Base-by-base conservation (phyloP, 2,329 filamentous ascomycete genomes). In the Trichoderma asperellum region DNA sequence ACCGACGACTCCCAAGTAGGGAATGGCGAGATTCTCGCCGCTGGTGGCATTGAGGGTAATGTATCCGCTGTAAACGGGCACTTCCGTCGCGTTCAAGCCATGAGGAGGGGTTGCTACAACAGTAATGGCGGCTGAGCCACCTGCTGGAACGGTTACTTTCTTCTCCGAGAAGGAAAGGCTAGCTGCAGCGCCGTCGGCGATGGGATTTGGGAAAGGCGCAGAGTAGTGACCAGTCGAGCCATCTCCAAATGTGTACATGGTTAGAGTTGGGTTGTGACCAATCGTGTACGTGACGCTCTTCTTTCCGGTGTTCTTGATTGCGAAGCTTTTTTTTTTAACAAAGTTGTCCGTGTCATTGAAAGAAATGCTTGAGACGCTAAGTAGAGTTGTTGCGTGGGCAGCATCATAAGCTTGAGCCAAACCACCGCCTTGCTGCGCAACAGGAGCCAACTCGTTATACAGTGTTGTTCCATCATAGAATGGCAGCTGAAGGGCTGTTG, bases 281-380 rank as follows among this genome's bases (percentile, higher is more conserved):
- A 91, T 78, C 4, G 80, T 79, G 77, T 88, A 89, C 69, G 83
- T 84, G 57, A 88, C 76, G 0, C 80, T 76, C 24, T 81, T 78
- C 12, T 77, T 77, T 56, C 85, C 86, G 5, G 80, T 80, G 79
- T 91, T 91, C 73, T 77, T 81, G 72, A 91, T 81, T 49, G 81
- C 83, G 74, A 91, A 88, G 71, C 83, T 83, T 55, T 83, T 79
- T 2, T 79, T 80, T 12, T 80, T 76, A 55, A 76, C 76, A 71
- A 88, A 84, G 79, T 90, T 75, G 71, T 86, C 85, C 0, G 88
- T 88, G 75, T 91, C 88, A 74, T 91, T 90, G 79, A 90, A 89
- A 4, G 86, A 83, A 16, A 91, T 78, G 75, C 84, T 86, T 18
- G 85, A 85, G 10, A 82, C 83, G 73, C 83, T 84, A 21, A 90